These are phyloP conservation scores for Proteromonas lacertae DNA, from an alignment of 352 stramenopile genomes.

Conservation along the genomic window DNA sequence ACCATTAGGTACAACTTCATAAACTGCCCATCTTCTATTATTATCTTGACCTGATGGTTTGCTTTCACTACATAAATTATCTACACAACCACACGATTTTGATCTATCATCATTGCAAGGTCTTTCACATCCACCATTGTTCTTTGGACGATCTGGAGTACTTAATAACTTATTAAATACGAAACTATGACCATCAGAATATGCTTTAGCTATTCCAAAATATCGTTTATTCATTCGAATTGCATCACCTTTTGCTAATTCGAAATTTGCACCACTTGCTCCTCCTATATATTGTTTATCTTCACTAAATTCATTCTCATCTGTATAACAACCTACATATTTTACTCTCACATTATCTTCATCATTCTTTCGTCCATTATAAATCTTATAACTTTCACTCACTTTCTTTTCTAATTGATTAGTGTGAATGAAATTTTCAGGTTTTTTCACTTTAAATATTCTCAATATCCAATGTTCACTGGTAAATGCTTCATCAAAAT, in stretches of 20 bases:
- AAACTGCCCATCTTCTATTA: conserved; percentile 5
- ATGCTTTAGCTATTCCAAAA: conserved; percentile 34
- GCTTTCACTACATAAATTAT: conserved; percentile 26
- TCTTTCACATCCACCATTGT: conserved; percentile 8
- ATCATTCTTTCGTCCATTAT: no score
- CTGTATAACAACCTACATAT: conserved; percentile 26
- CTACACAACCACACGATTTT: conserved; percentile 37
- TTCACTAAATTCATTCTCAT: conserved; percentile 31
- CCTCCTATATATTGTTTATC: conserved; percentile 45
- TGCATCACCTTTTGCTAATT: conserved; percentile 37
- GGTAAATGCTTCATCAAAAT: conserved; percentile 64
- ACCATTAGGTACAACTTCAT: conserved; percentile 1
- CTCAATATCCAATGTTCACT: no score
- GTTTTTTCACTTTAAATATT: conserved; percentile 70
- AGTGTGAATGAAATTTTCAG: conserved; percentile 62
- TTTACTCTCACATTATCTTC: background rate
- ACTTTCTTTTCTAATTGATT: no score
- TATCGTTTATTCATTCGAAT: conserved; percentile 36
- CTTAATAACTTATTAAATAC: conserved; percentile 47
- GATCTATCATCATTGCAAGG: conserved; percentile 27
- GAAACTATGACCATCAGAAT: conserved; percentile 36
- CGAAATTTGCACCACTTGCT: conserved; percentile 42
- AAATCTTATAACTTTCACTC: no score
- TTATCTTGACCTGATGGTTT: background rate
- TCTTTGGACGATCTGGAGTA: background rate